Percentiles rank a stretch among this genome's conserved stretches.
Conservation (phyloP, 2,329 filamentous ascomycete species). For the Balansia obtecta region DNA sequence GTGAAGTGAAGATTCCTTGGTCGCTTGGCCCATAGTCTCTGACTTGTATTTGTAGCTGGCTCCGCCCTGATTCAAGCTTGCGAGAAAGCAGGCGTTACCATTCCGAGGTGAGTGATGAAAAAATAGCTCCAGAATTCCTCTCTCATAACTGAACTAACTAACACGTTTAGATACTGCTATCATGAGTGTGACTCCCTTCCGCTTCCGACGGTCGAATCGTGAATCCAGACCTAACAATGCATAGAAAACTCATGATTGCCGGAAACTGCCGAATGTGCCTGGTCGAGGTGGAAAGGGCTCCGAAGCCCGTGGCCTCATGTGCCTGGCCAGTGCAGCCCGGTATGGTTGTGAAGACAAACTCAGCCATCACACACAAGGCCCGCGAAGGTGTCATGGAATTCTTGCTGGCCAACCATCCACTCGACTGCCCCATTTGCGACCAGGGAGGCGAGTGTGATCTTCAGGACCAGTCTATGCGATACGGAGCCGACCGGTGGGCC, state of each 20-base stretch:
- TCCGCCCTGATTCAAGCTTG: slow-evolving; percentile 97
- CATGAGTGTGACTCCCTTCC: slow-evolving; percentile 60
- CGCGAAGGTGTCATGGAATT: slow-evolving; percentile 99
- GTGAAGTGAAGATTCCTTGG: slow-evolving; percentile 19
- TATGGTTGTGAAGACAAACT: slow-evolving; percentile 99
- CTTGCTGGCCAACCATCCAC: slow-evolving; percentile 85
- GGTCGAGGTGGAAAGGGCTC: slow-evolving; percentile 91
- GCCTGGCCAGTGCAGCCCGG: slow-evolving; percentile 97
- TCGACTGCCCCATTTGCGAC: slow-evolving; percentile 96
- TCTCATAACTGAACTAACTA: slow-evolving; percentile 3
- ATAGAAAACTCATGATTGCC: slow-evolving; percentile 92
- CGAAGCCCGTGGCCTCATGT: slow-evolving; percentile 95
- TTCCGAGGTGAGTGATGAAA: slow-evolving; percentile 54
- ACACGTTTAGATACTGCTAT: slow-evolving; percentile 73
- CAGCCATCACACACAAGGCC: slow-evolving; percentile 90
- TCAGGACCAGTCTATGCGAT: slow-evolving; percentile 98
- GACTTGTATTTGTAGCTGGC: slow-evolving; percentile 52
- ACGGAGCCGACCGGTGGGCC: slow-evolving; percentile 88
- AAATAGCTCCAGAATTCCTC: not conserved
- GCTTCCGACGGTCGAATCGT: slow-evolving; percentile 14
- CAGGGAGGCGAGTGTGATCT: slow-evolving; percentile 98
- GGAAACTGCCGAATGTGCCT: slow-evolving; percentile 99
- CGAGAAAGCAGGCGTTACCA: slow-evolving; percentile 86
- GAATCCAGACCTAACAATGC: slow-evolving; percentile 27
- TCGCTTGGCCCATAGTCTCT: slow-evolving; percentile 14